A percentile compares a stretch with the other conserved stretches of the same genome.
These are phyloP conservation scores for Saccharomycopsis fodiens DNA, from an alignment of 805 yeast species.

Conservation along the genomic window DNA sequence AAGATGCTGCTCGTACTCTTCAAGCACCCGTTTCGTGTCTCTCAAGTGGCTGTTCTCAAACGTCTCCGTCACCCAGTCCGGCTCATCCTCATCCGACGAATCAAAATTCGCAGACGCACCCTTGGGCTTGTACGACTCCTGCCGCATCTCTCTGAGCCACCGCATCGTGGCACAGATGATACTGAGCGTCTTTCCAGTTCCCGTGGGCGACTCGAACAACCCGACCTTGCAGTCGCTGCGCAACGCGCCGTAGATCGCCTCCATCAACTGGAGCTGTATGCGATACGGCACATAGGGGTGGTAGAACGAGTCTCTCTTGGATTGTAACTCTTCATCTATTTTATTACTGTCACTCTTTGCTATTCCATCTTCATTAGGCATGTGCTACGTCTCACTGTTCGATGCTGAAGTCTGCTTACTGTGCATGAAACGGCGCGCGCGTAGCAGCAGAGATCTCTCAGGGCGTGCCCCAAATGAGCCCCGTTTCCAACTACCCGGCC, in stretches of 20 bases:
- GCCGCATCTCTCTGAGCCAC: constrained; percentile 60
- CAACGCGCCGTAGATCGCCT: constrained; percentile 58
- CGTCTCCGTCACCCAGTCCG: constrained; percentile 56
- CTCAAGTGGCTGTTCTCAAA: constrained; percentile 26
- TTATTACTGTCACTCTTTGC: too few relatives aligned
- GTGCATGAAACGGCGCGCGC: too few relatives aligned
- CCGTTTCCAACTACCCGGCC: background rate
- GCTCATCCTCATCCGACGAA: constrained; percentile 45
- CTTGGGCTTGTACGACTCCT: constrained; percentile 17
- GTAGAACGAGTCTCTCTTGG: constrained; percentile 30
- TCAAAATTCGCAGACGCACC: constrained; percentile 17
- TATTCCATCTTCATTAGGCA: too few relatives aligned
- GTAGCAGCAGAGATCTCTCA: too few relatives aligned
- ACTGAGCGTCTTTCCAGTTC: constrained; percentile 88
- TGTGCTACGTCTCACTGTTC: too few relatives aligned
- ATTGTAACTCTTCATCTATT: background rate
- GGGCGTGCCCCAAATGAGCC: background rate
- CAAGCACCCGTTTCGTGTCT: constrained; percentile 23
- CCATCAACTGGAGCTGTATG: constrained; percentile 75
- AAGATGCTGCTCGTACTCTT: constrained; percentile 32
- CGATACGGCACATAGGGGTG: constrained; percentile 82
- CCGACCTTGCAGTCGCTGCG: constrained; percentile 55
- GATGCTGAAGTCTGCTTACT: too few relatives aligned
- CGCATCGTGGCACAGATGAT: constrained; percentile 78
- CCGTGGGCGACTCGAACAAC: constrained; percentile 88